These are phyloP conservation scores for Amanita pallidorosea DNA, from an alignment of 768 basidiomycete genomes.

Conservation along the genomic window DNA sequence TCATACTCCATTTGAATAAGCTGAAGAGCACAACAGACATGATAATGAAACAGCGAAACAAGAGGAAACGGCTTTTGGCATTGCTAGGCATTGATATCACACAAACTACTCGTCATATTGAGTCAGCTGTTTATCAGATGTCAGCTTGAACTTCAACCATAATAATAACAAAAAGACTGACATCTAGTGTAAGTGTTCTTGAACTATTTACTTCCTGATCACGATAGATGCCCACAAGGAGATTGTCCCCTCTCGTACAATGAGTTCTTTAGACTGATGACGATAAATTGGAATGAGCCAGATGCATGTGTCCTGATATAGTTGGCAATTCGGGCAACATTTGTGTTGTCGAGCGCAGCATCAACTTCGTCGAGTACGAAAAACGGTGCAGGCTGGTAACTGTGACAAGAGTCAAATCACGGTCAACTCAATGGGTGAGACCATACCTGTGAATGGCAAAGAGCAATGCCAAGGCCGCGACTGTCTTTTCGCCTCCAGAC, in stretches of 20 bases:
- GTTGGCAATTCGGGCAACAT: slow-evolving; percentile 90
- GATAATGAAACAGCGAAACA: neutral
- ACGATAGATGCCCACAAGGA: slow-evolving; percentile 86
- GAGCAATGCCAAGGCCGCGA: slow-evolving; percentile 90
- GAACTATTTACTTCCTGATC: slow-evolving; percentile 94
- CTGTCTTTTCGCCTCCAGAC: slow-evolving; percentile 97
- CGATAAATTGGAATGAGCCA: slow-evolving; percentile 86
- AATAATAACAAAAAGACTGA: slow-evolving; percentile 25
- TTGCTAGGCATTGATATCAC: neutral
- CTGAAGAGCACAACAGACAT: too few relatives aligned
- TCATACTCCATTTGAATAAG: neutral
- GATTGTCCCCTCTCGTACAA: slow-evolving; percentile 86
- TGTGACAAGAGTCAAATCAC: slow-evolving; percentile 16
- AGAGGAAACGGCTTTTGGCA: neutral
- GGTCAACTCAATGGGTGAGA: neutral
- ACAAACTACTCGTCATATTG: neutral
- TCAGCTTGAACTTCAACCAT: neutral
- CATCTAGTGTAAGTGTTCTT: slow-evolving; percentile 82
- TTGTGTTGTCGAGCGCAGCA: slow-evolving; percentile 97
- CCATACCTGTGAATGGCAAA: slow-evolving; percentile 90
- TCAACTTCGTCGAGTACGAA: slow-evolving; percentile 99
- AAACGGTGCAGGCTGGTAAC: slow-evolving; percentile 94
- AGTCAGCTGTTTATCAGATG: neutral
- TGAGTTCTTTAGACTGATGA: slow-evolving; percentile 93
- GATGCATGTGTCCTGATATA: slow-evolving; percentile 86